phyloP scores from a whole-genome alignment of 2,329 filamentous ascomycete species.

The Pyricularia grisea region DNA sequence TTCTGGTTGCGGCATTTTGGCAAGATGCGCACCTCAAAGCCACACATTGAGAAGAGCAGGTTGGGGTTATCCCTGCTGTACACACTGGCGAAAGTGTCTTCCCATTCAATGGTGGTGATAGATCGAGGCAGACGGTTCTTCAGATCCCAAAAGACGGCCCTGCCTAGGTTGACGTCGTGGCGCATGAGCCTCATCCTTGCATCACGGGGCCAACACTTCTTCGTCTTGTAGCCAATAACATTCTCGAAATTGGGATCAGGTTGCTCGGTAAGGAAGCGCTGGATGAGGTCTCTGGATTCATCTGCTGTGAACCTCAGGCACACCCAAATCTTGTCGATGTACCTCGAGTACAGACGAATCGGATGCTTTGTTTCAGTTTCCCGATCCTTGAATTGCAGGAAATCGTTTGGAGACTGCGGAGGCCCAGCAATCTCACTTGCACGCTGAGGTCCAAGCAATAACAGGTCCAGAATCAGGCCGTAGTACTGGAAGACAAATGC shows the following conservation, averaged over 20 bases:
- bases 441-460: constrained; percentile 85
- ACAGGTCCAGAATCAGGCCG: constrained; percentile 84
- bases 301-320: constrained; percentile 91
- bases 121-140: constrained; percentile 94
- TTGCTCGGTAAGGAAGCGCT: constrained; percentile 95
- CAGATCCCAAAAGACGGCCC: constrained; percentile 97
- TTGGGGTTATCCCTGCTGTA: constrained; percentile 98
- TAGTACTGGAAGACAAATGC: constrained; percentile 99
- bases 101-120: constrained; percentile 97
- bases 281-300: constrained; percentile 90
- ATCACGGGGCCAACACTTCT: constrained; percentile 98
- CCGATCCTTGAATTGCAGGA: constrained; percentile 90
- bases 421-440: constrained; percentile 97
- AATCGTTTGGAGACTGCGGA: constrained; percentile 90
- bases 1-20: constrained; percentile 93
- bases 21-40: constrained; percentile 92
- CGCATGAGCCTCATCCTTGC: constrained; percentile 97
- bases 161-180: constrained; percentile 94
- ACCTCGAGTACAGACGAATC: constrained; percentile 93
- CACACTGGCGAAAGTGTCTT: constrained; percentile 95
- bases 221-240: constrained; percentile 97
- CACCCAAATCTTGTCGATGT: constrained; percentile 98
- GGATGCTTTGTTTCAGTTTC: constrained; percentile 90
- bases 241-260: constrained; percentile 99
- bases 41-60: constrained; percentile 92